Percentiles rank a stretch among this genome's conserved stretches.
These are phyloP conservation scores for Coleophoma cylindrospora DNA, from an alignment of 2,329 filamentous ascomycete species.

Conservation along the genomic window DNA sequence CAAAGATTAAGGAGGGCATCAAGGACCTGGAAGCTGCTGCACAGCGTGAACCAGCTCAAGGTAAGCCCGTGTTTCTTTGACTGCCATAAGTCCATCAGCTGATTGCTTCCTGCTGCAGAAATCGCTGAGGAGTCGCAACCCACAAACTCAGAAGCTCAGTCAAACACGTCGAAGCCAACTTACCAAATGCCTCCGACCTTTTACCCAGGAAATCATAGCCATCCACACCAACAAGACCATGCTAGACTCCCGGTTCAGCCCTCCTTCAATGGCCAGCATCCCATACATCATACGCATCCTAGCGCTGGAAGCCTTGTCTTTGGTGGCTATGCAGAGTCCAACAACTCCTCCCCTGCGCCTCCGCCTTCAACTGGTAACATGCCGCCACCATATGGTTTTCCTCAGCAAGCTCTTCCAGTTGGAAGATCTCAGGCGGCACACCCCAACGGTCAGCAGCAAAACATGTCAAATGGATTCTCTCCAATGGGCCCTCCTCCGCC, in stretches of 20 bases:
- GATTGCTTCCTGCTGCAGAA: no score
- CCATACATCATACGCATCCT: slow-evolving; percentile 45
- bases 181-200: slow-evolving; percentile 41
- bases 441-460: slow-evolving; percentile 19
- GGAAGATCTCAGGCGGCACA: slow-evolving; percentile 9
- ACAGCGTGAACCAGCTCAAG: no score
- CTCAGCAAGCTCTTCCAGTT: slow-evolving; percentile 8
- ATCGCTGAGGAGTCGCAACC: no score
- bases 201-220: slow-evolving; percentile 30
- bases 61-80: no score
- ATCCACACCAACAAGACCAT: slow-evolving; percentile 2
- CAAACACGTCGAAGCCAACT: slow-evolving; percentile 5
- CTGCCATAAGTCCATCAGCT: no score
- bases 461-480: slow-evolving; percentile 21
- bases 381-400: slow-evolving; percentile 24
- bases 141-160: slow-evolving; percentile 3
- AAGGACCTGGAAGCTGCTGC: no score
- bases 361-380: slow-evolving; percentile 42
- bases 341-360: slow-evolving; percentile 51
- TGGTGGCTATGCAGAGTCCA: slow-evolving; percentile 48
- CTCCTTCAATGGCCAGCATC: slow-evolving; percentile 19
- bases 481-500: slow-evolving; percentile 19
- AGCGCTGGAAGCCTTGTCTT: slow-evolving; percentile 54
- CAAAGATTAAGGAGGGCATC: no score
- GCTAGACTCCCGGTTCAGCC: slow-evolving; percentile 13